Evolutionary conservation across 169 alveolate species (phyloP).

Genomic region (Miamiensis avidus): DNA sequence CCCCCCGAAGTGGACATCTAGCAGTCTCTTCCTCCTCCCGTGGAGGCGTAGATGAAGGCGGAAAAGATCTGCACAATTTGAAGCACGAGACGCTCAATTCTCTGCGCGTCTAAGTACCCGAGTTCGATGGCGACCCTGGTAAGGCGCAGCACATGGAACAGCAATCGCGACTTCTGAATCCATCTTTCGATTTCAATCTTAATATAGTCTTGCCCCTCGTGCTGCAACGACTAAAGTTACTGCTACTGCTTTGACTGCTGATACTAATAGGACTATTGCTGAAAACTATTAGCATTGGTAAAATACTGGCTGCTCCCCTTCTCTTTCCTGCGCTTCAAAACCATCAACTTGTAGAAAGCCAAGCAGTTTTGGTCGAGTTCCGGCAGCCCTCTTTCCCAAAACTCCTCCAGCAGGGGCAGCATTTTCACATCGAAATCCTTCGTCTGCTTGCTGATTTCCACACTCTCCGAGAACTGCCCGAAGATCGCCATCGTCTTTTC

Average conservation of each 20-base stretch:
- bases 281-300: too few relatives aligned
- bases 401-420: conserved; percentile 1
- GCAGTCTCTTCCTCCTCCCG: too few relatives aligned
- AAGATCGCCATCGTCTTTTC: conserved; percentile 12
- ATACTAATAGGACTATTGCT: too few relatives aligned
- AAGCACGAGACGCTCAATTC: too few relatives aligned
- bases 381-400: conserved; percentile 18
- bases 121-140: not conserved
- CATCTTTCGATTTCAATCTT: not conserved
- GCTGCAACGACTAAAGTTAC: too few relatives aligned
- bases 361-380: not conserved
- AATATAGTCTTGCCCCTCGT: not conserved
- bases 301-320: too few relatives aligned
- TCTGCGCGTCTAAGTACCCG: too few relatives aligned
- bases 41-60: too few relatives aligned
- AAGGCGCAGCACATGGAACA: too few relatives aligned
- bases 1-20: too few relatives aligned
- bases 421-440: not conserved
- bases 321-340: not conserved
- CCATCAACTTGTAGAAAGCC: not conserved
- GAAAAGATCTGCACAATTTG: too few relatives aligned
- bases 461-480: conserved; percentile 3
- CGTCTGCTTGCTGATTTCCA: conserved; percentile 8
- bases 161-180: not conserved
- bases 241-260: too few relatives aligned